Evolutionary conservation across 805 yeast genomes (phyloP), one percentile per base, ranked within the genome.

Genomic region (Yueomyces sp.): DNA sequence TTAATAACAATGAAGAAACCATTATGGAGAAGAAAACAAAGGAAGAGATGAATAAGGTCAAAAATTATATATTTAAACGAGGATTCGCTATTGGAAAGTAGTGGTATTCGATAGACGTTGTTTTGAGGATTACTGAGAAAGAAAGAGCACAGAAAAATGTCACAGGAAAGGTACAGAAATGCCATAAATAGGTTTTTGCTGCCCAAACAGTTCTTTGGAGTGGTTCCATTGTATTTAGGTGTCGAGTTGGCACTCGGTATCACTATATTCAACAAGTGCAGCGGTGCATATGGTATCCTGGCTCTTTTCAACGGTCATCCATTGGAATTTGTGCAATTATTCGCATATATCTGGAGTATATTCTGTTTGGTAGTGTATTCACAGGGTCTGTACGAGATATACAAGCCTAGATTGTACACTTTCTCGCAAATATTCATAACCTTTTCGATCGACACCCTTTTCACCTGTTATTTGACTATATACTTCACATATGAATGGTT

Each of bases 271-370:
- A 90, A 90, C 66, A 88, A 88, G 59, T 85, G 88, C 51, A 79
- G 94, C 46, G 96, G 97, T 7, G 68, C 79, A 26, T 90, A 81
- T 61, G 98, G 96, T 30, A 67, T 90, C 34, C 66, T 87, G 27
- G 87, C 96, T 1, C 60, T 90, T 28, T 73, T 90, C 55, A 88
- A 96, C 0, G 92, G 95, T 2, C 95, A 88, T 56, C 92, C 92
- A 2, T 69, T 88, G 44, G 79, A 78, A 47, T 74, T 79, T 47
- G 66, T 83, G 65, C 96, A 90, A 57, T 84, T 95, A 92, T 46
- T 82, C 1, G 76, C 79, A 50, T 86, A 88, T 60, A 52, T 81
- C 19, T 59, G 80, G 46, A 80, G 94, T 3, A 65, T 84, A 12
- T 44, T 74, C 3, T 68, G 78, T 4, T 63, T 88, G 39, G 77